Evolutionary conservation across 371 early-diverging fungal species (phyloP), one percentile per base, ranked within the genome.

Genomic region (Mortierella sp.): DNA sequence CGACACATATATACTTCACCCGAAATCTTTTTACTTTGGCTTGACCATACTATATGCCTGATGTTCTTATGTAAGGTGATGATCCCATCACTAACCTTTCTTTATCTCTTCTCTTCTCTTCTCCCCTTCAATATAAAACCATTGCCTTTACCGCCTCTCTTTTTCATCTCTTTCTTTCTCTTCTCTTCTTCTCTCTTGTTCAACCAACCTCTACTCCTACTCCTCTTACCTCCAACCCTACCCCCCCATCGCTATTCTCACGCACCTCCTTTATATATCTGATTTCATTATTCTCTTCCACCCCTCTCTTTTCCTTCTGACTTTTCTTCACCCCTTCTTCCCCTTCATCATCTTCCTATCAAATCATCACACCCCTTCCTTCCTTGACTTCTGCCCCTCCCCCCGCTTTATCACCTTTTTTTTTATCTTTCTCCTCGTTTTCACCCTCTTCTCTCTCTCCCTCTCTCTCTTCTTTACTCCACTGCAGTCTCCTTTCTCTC

Each of bases 61-160:
- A 4, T 60, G 54, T 27, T 32, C 35, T 65, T 65, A 65, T 65
- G 65, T 65, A 65, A 65, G 65, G 24, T 56, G 38, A 38, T 65
- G 65, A 65, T 65, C 38, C 65, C 6, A 24, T 65, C 18, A 65
- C 65, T 65, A 65, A 65, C 32, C 65, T 24, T 35, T 75, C 49
- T 63, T 29, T 58, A 41, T 65, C 49, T 75, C 32, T 56, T 14
- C 48, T 10, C 14, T 63, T 75, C 43, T 70, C 29, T 76, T 70
- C 54, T 24, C 60, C 32, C 16, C 18, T 60, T 56, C 18, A 32
- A 49, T 72, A 49, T 70, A 54, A 27, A 27, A 71, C 38, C 58
- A 60, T 63, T 55, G 58, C 51, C 41, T 21, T 41, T 10, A 12
- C 60, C 55, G n/a, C 54, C 16, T 65, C 41, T 41, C 72, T 63